Evolutionary conservation across 1,284 basidiomycete species (phyloP), one percentile per base, ranked within the genome.

Genomic region (Bondarzewia mesenterica): DNA sequence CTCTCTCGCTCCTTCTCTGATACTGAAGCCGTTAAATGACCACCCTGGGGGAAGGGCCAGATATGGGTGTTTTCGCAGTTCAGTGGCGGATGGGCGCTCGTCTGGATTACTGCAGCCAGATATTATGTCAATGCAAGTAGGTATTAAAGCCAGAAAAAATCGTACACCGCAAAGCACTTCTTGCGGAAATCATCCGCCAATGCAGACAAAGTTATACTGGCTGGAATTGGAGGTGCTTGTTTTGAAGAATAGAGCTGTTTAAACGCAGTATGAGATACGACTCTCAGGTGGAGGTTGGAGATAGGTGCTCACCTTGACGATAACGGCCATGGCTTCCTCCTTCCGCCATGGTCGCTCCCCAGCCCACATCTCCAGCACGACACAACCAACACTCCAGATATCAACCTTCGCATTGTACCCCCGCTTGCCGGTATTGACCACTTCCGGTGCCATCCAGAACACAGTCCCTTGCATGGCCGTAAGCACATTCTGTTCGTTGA

Each of bases 381-480:
- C 91, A 68, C 95, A 99, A 1, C 95, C 95, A 3, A 99, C 78
- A 62, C 89, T 93, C 96, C 95, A 99, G 55, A 99, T 97, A 63
- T 99, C 96, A 32, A 97, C 86, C 68, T 99, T 99, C 58, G 88
- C 92, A 57, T 89, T 93, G 65, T 99, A 99, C 0, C 91, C 85
- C 55, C 85, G 85, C 59, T 85, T 82, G 60, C 88, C 81, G 29
- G 85, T 82, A 53, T 89, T 80, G 51, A 95, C 81, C 35, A 99
- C 92, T 69, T 99, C 95, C 1, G 95, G 96, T 6, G 96, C 95
- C 95, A 99, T 99, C 91, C 96, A 99, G 66, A 97, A 99, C 42
- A 98, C 88, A 15, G 92, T 94, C 16, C 96, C 96, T 66, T 93
- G 90, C 85, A 99, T 89, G 44, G 90, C 89, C 2, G 92, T 94